Conservation (phyloP, 1,139 yeast genomes). For the Kodamaea sp. region DNA sequence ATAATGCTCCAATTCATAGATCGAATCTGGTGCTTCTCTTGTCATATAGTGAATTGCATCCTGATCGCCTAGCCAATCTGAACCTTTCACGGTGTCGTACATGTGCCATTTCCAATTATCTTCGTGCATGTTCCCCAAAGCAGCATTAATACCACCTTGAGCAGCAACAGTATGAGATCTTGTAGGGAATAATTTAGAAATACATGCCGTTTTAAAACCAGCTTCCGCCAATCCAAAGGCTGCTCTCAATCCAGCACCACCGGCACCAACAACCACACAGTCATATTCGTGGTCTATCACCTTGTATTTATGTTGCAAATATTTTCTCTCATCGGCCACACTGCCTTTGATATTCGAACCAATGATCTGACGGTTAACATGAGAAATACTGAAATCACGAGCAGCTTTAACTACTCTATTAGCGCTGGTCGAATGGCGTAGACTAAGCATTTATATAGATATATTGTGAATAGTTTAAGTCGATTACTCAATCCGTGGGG, state of each 20-base stretch:
- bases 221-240: conserved; percentile 97
- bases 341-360: conserved; percentile 50
- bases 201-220: conserved; percentile 96
- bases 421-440: conserved; percentile 11
- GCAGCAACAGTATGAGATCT: conserved; percentile 99
- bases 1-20: conserved; percentile 94
- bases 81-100: conserved; percentile 99
- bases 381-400: conserved; percentile 27
- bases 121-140: conserved; percentile 93
- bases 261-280: conserved; percentile 97
- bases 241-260: conserved; percentile 98
- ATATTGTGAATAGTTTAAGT: too few relatives aligned
- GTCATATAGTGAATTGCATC: conserved; percentile 99
- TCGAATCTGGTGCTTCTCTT: conserved; percentile 93
- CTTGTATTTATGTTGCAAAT: conserved; percentile 74
- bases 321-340: conserved; percentile 34
- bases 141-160: conserved; percentile 99
- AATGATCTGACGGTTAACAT: conserved; percentile 33
- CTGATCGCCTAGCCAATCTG: conserved; percentile 99
- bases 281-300: conserved; percentile 97
- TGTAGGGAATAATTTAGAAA: conserved; percentile 95
- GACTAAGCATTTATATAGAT: conserved; percentile 12
- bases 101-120: conserved; percentile 99
- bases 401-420: conserved; percentile 3
- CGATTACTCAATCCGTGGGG: too few relatives aligned